These are phyloP conservation scores for Metschnikowia dekortorum DNA, from an alignment of 805 yeast species.

Conservation along the genomic window DNA sequence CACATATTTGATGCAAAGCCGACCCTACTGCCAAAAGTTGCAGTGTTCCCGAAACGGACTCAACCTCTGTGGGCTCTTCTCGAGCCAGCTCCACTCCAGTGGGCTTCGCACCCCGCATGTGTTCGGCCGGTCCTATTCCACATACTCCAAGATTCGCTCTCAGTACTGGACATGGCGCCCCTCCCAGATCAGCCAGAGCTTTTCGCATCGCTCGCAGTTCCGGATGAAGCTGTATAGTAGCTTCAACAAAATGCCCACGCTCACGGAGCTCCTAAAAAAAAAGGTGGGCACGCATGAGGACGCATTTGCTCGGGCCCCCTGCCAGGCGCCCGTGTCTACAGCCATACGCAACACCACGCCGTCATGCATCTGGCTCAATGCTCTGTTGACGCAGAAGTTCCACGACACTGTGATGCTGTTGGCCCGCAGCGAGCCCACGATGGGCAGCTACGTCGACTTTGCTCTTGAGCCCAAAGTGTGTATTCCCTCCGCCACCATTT, in stretches of 20 bases:
- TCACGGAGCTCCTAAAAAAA: conserved; percentile 15
- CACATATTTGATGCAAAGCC: too few species aligned
- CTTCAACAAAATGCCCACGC: conserved; percentile 13
- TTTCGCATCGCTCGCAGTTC: conserved; percentile 15
- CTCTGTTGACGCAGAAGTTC: conserved; percentile 25
- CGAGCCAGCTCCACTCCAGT: not conserved
- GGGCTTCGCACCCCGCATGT: not conserved
- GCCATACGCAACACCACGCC: conserved; percentile 4
- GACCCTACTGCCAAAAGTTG: not conserved
- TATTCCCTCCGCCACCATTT: conserved; percentile 31
- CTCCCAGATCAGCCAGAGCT: conserved; percentile 13
- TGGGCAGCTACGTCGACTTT: conserved; percentile 28
- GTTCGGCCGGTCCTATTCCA: conserved; percentile 8
- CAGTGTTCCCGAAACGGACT: not conserved
- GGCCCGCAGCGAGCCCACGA: conserved; percentile 13
- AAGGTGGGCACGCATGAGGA: conserved; percentile 3
- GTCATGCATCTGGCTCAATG: conserved; percentile 22
- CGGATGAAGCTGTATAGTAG: conserved; percentile 14
- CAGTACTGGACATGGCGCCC: conserved; percentile 15
- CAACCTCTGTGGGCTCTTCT: not conserved
- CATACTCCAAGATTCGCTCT: conserved; percentile 8
- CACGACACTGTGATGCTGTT: conserved; percentile 16
- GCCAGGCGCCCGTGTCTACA: not conserved
- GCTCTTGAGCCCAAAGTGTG: conserved; percentile 24
- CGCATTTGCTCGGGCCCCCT: not conserved